Base-by-base conservation (phyloP, 2,329 filamentous ascomycete genomes). In the Fusarium tupiense region DNA sequence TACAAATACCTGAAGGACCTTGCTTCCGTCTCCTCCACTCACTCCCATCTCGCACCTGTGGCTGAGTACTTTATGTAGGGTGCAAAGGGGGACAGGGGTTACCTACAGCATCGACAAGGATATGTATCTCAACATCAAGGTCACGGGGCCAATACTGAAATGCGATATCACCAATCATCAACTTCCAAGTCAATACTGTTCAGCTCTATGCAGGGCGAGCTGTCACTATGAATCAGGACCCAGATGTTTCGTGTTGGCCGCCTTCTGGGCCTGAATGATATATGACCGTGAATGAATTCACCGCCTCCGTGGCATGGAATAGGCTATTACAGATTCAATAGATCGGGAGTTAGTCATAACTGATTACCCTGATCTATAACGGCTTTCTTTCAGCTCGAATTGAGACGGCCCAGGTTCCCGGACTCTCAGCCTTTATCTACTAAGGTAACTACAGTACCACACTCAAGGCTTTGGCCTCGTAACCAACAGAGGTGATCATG, bases 121-220 rank as follows among this genome's bases (percentile, higher is more conserved):
- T 58, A 37, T 14, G 57, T 26, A 64, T 41, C 44, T 60, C 41
- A 65, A 40, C 29, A 66, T 53, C 54, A 24, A 64, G 67, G 60
- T 74, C 72, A 74, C 64, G 64, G 58, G 71, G 40, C 47, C 57
- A 58, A 62, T 35, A 38, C 47, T 63, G 56, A 43, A 47, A 62
- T 52, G 50, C 43, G 31, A 64, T 61, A 74, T 74, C 59, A 59
- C 71, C 71, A 74, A 74, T 74, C 71, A 73, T 43, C 50, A 63
- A 67, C 59, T 68, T 59, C 66, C 67, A 64, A 53, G 67, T 57
- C 49, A 52, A 72, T 38, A 29, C 46, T 29, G 46, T 49, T 16
- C 26, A 22, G 63, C 57, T 60, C 64, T 69, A 74, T 74, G 72
- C 71, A 74, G 71, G 71, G 72, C 67, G 61, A 74, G 50, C 67